Conservation (phyloP, 139 green algal species). For the Tetratostichococcus sp. region DNA sequence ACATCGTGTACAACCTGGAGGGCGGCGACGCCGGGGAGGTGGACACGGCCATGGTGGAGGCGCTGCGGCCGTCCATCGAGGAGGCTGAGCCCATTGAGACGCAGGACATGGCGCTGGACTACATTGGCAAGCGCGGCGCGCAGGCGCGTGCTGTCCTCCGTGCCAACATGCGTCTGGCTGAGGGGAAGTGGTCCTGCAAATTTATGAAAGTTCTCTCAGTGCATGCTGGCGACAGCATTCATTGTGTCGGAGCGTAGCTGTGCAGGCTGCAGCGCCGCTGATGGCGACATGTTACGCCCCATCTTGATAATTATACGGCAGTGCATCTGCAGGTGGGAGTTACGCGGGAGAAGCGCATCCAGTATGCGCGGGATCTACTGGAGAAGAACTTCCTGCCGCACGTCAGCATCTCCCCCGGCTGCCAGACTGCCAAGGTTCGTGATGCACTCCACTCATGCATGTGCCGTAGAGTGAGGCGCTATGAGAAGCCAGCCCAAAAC, state of each 20-base stretch:
- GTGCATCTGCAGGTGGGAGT: constrained; percentile 59
- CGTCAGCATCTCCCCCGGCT: constrained; percentile 74
- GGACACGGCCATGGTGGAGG: constrained; percentile 92
- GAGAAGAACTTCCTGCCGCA: constrained; percentile 97
- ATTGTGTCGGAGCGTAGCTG: too few species aligned
- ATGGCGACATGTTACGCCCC: too few species aligned
- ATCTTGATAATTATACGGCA: constrained; percentile 43
- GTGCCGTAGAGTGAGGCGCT: too few species aligned
- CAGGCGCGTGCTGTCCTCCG: constrained; percentile 23
- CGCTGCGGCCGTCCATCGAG: constrained; percentile 88
- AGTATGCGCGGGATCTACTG: constrained; percentile 84
- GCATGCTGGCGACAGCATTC: too few species aligned
- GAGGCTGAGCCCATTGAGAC: constrained; percentile 90
- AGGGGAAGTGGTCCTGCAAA: too few species aligned
- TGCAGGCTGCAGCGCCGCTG: too few species aligned
- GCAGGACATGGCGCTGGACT: constrained; percentile 85
- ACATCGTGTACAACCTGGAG: constrained; percentile 85
- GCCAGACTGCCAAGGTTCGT: constrained; percentile 74
- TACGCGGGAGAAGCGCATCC: constrained; percentile 79
- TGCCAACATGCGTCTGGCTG: too few species aligned
- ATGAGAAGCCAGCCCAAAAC: too few species aligned
- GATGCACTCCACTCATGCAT: too few species aligned
- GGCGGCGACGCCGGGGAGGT: constrained; percentile 92
- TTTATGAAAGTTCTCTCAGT: too few species aligned
- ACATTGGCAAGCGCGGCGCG: constrained; percentile 87